These are phyloP conservation scores for Collybiopsis confluens DNA, from an alignment of 768 basidiomycete genomes.

Conservation along the genomic window DNA sequence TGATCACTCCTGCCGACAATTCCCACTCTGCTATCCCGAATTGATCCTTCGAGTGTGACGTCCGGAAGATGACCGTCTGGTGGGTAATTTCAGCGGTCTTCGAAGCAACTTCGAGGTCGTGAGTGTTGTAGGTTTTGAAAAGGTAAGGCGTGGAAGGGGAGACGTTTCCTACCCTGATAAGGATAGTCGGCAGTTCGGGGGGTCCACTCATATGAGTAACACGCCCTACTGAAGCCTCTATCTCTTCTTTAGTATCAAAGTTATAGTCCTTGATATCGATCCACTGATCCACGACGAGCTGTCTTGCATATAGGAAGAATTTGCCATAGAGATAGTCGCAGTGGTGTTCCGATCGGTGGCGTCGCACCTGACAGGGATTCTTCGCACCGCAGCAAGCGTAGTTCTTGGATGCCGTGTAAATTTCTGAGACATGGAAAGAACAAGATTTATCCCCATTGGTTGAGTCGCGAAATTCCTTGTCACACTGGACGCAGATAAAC, in stretches of 20 bases:
- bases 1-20: no score
- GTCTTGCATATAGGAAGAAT: conserved; percentile 29
- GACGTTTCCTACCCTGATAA: conserved; percentile 30
- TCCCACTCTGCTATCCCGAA: no score
- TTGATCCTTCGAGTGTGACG: no score
- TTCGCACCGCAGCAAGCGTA: conserved; percentile 31
- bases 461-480: conserved; percentile 29
- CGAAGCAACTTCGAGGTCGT: conserved; percentile 28
- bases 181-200: conserved; percentile 28
- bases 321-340: conserved; percentile 36
- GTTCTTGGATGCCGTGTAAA: conserved; percentile 26
- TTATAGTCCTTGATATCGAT: conserved; percentile 29
- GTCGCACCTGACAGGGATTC: conserved; percentile 27
- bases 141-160: conserved; percentile 29
- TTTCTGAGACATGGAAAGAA: conserved; percentile 31
- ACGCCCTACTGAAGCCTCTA: conserved; percentile 15
- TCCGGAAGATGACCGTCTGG: no score
- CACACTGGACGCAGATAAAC: conserved; percentile 35
- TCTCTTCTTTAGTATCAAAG: conserved; percentile 28
- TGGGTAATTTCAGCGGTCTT: conserved; percentile 27
- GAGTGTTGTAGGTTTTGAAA: conserved; percentile 32
- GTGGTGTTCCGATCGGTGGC: conserved; percentile 33
- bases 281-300: conserved; percentile 30
- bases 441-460: conserved; percentile 35
- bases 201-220: conserved; percentile 26